Evolutionary conservation across 805 yeast species (phyloP).

Genomic region (Starmerella scarabaei): DNA sequence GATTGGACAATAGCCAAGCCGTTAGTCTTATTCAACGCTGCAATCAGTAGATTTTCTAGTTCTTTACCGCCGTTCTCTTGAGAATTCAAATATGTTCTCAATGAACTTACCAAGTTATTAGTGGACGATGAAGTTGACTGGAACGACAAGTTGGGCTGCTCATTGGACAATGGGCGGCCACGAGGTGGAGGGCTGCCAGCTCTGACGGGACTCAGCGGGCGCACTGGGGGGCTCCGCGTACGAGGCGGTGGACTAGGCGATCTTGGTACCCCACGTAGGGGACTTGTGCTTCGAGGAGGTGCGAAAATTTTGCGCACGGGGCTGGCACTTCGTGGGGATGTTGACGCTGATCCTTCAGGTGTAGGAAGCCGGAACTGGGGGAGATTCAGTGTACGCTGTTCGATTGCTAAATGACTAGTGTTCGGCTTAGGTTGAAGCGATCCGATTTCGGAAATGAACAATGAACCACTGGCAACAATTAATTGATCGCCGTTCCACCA

Average conservation of each 20-base stretch:
- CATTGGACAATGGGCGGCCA: background rate
- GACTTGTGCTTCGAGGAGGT: background rate
- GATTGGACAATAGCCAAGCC: conserved; percentile 10
- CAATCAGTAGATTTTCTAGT: conserved; percentile 10
- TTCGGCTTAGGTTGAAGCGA: background rate
- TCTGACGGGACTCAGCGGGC: background rate
- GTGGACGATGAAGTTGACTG: background rate
- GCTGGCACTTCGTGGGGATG: background rate
- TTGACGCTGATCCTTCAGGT: background rate
- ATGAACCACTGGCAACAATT: conserved; percentile 14
- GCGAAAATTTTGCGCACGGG: background rate
- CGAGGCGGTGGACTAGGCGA: background rate
- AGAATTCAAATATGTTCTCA: conserved; percentile 5
- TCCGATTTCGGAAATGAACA: conserved; percentile 1
- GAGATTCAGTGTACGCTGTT: background rate
- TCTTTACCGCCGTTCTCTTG: background rate
- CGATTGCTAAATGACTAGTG: background rate
- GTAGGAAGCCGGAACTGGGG: background rate
- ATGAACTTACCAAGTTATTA: conserved; percentile 1
- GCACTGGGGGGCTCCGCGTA: background rate
- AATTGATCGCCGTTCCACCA: conserved; percentile 14
- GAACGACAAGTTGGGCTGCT: background rate
- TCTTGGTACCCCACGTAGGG: background rate
- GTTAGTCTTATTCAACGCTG: conserved; percentile 18
- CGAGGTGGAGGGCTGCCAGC: too few relatives aligned